Conservation (phyloP, 2,329 filamentous ascomycete genomes). For the Beauveria sp. region DNA sequence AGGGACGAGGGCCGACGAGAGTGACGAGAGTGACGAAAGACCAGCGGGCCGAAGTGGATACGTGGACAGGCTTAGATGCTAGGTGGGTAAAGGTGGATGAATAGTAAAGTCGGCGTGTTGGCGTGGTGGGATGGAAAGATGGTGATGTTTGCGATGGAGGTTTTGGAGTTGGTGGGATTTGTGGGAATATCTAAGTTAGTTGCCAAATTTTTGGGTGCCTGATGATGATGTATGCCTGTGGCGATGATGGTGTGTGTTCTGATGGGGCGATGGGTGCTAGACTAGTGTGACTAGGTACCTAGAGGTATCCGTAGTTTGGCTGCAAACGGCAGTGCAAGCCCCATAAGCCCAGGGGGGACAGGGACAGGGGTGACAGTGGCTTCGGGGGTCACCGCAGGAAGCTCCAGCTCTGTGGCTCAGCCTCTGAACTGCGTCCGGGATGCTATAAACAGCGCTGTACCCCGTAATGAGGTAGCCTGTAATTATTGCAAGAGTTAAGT, state of each 20-base stretch:
- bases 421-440: not conserved
- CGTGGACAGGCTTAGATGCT: not conserved
- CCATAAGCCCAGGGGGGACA: not conserved
- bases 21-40: conserved; percentile 10
- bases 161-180: not conserved
- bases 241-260: too few species aligned
- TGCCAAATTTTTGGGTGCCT: not conserved
- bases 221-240: not conserved
- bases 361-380: not conserved
- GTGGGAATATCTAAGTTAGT: not conserved
- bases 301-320: not conserved
- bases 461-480: too few species aligned
- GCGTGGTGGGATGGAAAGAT: not conserved
- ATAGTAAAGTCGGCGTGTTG: not conserved
- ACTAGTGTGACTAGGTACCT: too few species aligned
- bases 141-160: conserved; percentile 8
- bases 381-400: not conserved
- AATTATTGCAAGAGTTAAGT: too few species aligned
- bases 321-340: not conserved
- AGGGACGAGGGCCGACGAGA: not conserved
- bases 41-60: conserved; percentile 7
- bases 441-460: conserved; percentile 1
- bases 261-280: too few species aligned
- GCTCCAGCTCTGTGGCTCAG: not conserved
- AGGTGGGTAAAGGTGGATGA: conserved; percentile 1